Base-by-base conservation (phyloP, 179 eudicot genomes). In the Silene noctiflora region DNA sequence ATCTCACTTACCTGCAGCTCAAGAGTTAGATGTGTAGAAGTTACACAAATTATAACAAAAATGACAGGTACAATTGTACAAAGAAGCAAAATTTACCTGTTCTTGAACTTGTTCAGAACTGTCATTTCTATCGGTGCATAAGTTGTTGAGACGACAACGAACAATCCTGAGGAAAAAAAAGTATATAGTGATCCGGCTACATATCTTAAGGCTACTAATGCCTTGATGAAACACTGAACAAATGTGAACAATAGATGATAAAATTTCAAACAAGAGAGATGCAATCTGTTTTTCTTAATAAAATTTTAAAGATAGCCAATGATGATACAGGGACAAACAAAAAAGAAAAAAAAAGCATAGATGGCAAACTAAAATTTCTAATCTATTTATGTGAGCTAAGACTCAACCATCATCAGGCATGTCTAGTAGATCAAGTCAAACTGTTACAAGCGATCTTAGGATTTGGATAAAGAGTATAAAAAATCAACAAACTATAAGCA, bases 121-220 rank as follows among this genome's bases (percentile, higher is more conserved):
- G 69, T 66, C 88, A 75, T 61, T 84, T 81, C 82, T 78, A 72
- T 80, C 78, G 29, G 87, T 73, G 67, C 77, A 79, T 56, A 95
- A 84, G 75, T 91, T 93, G 73, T 75, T 53, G 16, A 91, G 81
- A 56, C 85, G 81, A 83, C 91, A 85, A 55, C 83, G 88, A 75
- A 93, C 87, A 69, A 95, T 88, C 87, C 97, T 94, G 79, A 44
- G 84, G 19, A 58, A 44, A 58, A 44, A 75, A 22, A n/a, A 7
- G n/a, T 27, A 71, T 51, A 69, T 6, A 22, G 60, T 27, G 56
- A 58, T 53, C 53, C 53, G 4, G 8, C 51, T 25, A 16, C 39
- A 56, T n/a, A 10, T 21, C 21, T 0, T 1, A 33, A 67, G 48
- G 7, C 19, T 33, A 7, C 24, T 35, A 11, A 35, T 9, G 35